Percentiles rank a stretch among this genome's conserved stretches.
Conservation (phyloP, 2,329 filamentous ascomycete species). For the Hymenoscyphus albidus region DNA sequence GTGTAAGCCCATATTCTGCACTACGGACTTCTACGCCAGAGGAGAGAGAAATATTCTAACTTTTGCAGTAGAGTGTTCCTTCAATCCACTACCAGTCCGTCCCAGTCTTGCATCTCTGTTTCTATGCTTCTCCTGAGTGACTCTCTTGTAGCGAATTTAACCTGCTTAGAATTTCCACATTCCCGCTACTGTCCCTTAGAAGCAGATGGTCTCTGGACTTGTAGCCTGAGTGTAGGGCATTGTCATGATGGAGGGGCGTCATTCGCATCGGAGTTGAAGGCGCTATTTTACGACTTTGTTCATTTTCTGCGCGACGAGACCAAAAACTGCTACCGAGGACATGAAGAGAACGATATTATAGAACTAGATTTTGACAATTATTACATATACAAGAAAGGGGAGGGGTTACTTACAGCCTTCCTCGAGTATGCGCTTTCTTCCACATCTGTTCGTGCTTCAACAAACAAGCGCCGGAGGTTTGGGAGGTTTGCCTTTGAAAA, state of each 20-base stretch:
- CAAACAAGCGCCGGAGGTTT: slow-evolving; percentile 92
- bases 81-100: neutral
- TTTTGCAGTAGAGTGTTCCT: neutral
- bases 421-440: slow-evolving; percentile 94
- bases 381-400: slow-evolving; percentile 8
- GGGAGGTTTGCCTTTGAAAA: slow-evolving; percentile 65
- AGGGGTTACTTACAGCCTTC: slow-evolving; percentile 66
- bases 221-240: neutral
- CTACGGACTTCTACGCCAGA: neutral
- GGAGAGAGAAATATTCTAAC: neutral
- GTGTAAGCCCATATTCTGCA: neutral
- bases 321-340: slow-evolving; percentile 92
- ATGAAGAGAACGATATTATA: slow-evolving; percentile 97
- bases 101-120: neutral
- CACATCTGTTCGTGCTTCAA: slow-evolving; percentile 86
- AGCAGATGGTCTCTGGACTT: neutral
- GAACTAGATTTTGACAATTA: slow-evolving; percentile 57
- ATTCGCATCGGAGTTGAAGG: neutral
- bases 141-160: neutral
- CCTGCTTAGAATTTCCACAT: too few species aligned
- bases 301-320: slow-evolving; percentile 84
- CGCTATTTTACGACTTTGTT: slow-evolving; percentile 23
- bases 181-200: neutral
- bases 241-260: neutral
- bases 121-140: neutral